These are phyloP conservation scores for Ambrosiella cleistominuta DNA, from an alignment of 2,329 filamentous ascomycete species.

Conservation along the genomic window DNA sequence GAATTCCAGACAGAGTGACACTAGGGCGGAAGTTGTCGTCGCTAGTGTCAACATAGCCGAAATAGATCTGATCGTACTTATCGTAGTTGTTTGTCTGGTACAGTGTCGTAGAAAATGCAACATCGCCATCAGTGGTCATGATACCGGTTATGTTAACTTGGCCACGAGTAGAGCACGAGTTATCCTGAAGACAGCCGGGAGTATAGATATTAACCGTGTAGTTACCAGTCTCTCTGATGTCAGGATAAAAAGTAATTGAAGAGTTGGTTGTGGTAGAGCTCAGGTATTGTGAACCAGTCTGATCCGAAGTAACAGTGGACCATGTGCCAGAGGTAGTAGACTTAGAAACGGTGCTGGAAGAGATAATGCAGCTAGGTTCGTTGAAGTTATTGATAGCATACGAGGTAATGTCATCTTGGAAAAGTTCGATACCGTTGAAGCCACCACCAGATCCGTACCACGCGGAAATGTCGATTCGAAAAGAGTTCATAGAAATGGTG, in stretches of 20 bases:
- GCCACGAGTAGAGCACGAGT: slow-evolving; percentile 58
- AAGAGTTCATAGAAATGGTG: slow-evolving; percentile 67
- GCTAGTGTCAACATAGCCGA: slow-evolving; percentile 63
- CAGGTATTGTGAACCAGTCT: slow-evolving; percentile 55
- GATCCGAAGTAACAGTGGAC: slow-evolving; percentile 44
- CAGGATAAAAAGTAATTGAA: slow-evolving; percentile 62
- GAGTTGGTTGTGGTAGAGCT: slow-evolving; percentile 46
- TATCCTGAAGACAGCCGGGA: slow-evolving; percentile 70
- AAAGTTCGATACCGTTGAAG: slow-evolving; percentile 70
- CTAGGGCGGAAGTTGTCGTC: slow-evolving; percentile 58
- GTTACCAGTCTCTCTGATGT: slow-evolving; percentile 76
- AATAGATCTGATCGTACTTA: slow-evolving; percentile 89
- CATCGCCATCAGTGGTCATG: slow-evolving; percentile 36
- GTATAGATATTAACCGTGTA: slow-evolving; percentile 87
- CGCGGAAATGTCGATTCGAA: slow-evolving; percentile 68
- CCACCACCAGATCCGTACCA: slow-evolving; percentile 81
- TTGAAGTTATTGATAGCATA: slow-evolving; percentile 83
- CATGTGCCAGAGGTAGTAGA: slow-evolving; percentile 60
- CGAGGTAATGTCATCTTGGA: slow-evolving; percentile 65
- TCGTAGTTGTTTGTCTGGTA: slow-evolving; percentile 91
- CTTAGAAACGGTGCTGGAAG: slow-evolving; percentile 37
- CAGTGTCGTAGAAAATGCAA: slow-evolving; percentile 40
- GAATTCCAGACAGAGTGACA: slow-evolving; percentile 56
- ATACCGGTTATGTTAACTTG: slow-evolving; percentile 64
- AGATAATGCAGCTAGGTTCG: slow-evolving; percentile 58